Evolutionary conservation across 2,329 filamentous ascomycete genomes (phyloP).

Genomic region (Penicillium vulpinum): DNA sequence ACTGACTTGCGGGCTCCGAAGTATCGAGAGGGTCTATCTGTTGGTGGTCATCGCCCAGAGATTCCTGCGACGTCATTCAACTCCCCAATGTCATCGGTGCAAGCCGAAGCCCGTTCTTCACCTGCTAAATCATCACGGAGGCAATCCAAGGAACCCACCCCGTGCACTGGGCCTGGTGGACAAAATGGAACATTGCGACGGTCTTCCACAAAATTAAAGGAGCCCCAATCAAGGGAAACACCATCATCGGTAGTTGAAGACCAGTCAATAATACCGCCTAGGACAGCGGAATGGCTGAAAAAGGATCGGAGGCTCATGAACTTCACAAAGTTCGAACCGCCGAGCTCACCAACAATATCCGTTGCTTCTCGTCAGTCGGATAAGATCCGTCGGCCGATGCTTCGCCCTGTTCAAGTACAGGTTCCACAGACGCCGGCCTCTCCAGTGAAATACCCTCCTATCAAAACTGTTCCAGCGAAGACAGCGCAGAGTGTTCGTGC

Average conservation of each 20-base stretch:
- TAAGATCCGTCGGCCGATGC: constrained; percentile 6
- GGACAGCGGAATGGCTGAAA: constrained; percentile 29
- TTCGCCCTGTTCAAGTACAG: constrained; percentile 6
- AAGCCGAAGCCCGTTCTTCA: background rate
- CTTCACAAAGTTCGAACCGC: constrained; percentile 37
- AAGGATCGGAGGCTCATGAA: constrained; percentile 30
- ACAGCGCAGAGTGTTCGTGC: background rate
- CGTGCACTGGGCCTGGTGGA: background rate
- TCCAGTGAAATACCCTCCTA: background rate
- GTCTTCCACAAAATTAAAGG: constrained; percentile 4
- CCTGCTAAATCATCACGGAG: constrained; percentile 1
- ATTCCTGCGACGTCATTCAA: background rate
- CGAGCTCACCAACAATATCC: constrained; percentile 37
- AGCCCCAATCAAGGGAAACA: background rate
- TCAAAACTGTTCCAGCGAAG: background rate
- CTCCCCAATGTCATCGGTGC: background rate
- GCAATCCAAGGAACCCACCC: background rate
- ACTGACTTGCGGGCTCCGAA: constrained; percentile 28
- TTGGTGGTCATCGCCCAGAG: background rate
- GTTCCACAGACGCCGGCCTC: constrained; percentile 6
- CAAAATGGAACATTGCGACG: background rate
- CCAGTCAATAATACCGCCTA: background rate
- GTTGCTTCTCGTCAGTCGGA: constrained; percentile 22
- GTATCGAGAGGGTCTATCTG: constrained; percentile 18
- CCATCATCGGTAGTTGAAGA: background rate